These are phyloP conservation scores for Helicocarpus griseus DNA, from an alignment of 2,329 filamentous ascomycete genomes.

Conservation along the genomic window DNA sequence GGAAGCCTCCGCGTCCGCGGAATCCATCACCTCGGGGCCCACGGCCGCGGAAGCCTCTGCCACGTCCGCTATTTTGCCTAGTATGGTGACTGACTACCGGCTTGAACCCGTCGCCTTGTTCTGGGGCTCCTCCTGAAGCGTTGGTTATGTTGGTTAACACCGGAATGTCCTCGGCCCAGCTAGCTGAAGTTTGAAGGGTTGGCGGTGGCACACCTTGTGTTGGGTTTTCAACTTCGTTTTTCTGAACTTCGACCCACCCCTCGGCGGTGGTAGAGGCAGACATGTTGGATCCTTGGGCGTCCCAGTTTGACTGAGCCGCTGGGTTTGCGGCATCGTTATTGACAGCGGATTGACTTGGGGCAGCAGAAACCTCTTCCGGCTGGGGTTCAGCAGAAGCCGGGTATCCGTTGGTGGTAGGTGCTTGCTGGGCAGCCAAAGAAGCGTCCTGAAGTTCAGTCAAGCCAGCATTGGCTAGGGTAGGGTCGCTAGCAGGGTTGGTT, in stretches of 20 bases:
- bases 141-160: conserved; percentile 32
- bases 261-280: conserved; percentile 47
- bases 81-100: conserved; percentile 23
- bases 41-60: conserved; percentile 26
- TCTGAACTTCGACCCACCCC: conserved; percentile 66
- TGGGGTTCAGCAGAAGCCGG: conserved; percentile 10
- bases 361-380: conserved; percentile 18
- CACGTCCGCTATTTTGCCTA: conserved; percentile 26
- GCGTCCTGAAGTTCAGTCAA: conserved; percentile 48
- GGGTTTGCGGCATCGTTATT: conserved; percentile 33
- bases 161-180: conserved; percentile 75
- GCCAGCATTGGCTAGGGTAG: conserved; percentile 51
- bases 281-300: conserved; percentile 37
- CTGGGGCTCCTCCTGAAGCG: conserved; percentile 1
- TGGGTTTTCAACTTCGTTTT: conserved; percentile 64
- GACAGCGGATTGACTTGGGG: conserved; percentile 32
- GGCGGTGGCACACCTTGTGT: conserved; percentile 21
- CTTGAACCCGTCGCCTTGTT: conserved; percentile 25
- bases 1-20: conserved; percentile 23
- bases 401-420: conserved; percentile 39
- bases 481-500: conserved; percentile 38
- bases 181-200: conserved; percentile 23
- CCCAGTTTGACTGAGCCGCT: conserved; percentile 46
- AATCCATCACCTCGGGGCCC: conserved; percentile 25
- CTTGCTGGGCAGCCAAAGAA: conserved; percentile 46